Conservation (phyloP, 441 rosid species). For the Pelargonium citronellum region DNA sequence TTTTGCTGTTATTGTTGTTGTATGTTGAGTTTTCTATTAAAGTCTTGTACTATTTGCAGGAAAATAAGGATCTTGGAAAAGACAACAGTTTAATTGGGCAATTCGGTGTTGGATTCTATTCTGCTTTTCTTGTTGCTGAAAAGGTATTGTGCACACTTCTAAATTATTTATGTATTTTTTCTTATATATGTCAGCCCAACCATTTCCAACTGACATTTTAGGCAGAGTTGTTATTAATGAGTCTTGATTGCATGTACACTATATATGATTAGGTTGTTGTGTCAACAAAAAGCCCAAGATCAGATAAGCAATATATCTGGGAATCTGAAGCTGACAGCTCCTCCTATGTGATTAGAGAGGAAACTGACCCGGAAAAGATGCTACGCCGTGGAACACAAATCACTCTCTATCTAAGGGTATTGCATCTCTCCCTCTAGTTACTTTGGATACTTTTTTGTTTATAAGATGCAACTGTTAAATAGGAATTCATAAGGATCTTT, state of each 20-base stretch:
- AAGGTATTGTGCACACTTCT: conserved; percentile 41
- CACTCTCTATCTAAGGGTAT: conserved; percentile 81
- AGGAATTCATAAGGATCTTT: too few species aligned
- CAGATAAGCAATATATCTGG: conserved; percentile 93
- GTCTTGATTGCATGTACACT: conserved; percentile 10
- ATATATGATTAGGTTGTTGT: conserved; percentile 57
- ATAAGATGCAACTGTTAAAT: too few species aligned
- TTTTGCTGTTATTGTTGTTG: too few species aligned
- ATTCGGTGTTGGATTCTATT: conserved; percentile 98
- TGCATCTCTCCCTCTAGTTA: neutral
- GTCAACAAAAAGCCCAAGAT: conserved; percentile 82
- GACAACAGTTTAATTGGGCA: conserved; percentile 89
- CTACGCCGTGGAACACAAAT: conserved; percentile 81
- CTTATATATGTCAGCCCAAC: neutral
- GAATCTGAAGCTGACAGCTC: conserved; percentile 83
- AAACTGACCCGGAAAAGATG: conserved; percentile 69
- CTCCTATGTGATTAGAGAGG: conserved; percentile 75
- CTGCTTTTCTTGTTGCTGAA: conserved; percentile 92
- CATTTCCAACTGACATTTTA: too few species aligned
- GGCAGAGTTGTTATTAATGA: neutral
- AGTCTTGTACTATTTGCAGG: conserved; percentile 37
- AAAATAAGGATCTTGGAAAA: conserved; percentile 79
- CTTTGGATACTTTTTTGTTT: neutral
- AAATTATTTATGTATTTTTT: neutral
- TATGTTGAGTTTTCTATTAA: neutral